Conservation (phyloP, 2,329 filamentous ascomycete species). For the Cladorrhinum sp. region DNA sequence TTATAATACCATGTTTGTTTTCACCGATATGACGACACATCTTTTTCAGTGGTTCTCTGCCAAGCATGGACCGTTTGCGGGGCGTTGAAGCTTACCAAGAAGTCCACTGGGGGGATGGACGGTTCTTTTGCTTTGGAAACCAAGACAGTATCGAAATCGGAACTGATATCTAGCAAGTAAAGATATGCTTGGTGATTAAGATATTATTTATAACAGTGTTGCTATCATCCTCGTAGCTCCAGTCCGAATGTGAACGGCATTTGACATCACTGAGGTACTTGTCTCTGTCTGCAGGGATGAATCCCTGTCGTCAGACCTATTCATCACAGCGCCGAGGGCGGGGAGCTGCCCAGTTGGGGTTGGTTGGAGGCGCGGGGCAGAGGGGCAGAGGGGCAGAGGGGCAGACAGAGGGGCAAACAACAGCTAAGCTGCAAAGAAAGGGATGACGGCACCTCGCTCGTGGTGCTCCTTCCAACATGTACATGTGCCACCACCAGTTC, state of each 20-base stretch:
- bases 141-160: not conserved
- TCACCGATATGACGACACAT: no score
- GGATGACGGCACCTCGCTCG: slow-evolving; percentile 2
- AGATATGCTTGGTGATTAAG: not conserved
- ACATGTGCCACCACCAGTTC: slow-evolving; percentile 1
- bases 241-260: not conserved
- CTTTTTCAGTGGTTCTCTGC: no score
- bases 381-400: slow-evolving; percentile 9
- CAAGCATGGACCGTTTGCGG: no score
- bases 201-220: not conserved
- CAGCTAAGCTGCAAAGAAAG: not conserved
- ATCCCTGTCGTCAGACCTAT: slow-evolving; percentile 5
- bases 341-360: slow-evolving; percentile 5
- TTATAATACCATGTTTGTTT: no score
- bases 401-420: slow-evolving; percentile 11
- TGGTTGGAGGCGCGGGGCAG: no score
- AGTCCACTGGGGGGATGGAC: not conserved
- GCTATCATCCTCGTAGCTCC: not conserved
- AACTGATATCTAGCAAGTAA: not conserved
- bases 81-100: no score
- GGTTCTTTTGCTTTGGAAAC: not conserved
- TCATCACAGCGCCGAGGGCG: not conserved
- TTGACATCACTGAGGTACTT: not conserved
- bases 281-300: not conserved
- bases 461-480: not conserved